Evolutionary conservation across 2,329 filamentous ascomycete genomes (phyloP).

Genomic region (Pseudocercospora fuligena): DNA sequence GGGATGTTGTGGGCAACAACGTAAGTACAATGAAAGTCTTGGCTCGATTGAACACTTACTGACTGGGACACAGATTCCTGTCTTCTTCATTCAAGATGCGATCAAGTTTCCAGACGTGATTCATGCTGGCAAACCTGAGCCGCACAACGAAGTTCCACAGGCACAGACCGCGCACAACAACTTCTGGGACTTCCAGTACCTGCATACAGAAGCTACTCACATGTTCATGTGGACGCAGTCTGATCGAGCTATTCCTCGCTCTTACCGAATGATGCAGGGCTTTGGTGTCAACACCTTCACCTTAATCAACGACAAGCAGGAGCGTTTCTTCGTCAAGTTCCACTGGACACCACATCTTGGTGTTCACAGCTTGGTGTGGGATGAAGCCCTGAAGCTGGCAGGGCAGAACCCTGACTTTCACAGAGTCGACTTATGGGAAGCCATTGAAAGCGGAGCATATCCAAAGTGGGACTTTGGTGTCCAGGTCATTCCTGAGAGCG

Average conservation of each 20-base stretch:
- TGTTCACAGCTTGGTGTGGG: constrained; percentile 77
- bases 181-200: constrained; percentile 71
- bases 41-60: neutral
- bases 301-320: constrained; percentile 68
- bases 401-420: constrained; percentile 83
- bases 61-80: constrained; percentile 52
- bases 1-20: constrained; percentile 70
- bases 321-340: constrained; percentile 77
- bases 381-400: constrained; percentile 75
- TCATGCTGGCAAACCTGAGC: constrained; percentile 69
- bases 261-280: constrained; percentile 82
- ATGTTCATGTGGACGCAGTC: constrained; percentile 74
- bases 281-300: constrained; percentile 83
- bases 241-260: constrained; percentile 58
- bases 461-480: constrained; percentile 84
- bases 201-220: constrained; percentile 67
- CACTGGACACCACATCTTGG: constrained; percentile 75
- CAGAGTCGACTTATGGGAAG: constrained; percentile 74
- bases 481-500: constrained; percentile 73
- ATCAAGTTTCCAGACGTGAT: constrained; percentile 75
- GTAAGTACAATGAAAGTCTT: constrained; percentile 46
- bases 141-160: constrained; percentile 72
- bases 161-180: constrained; percentile 60
- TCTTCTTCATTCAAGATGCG: constrained; percentile 77
- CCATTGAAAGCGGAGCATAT: constrained; percentile 72